These are phyloP conservation scores for Haplosporangium sp. DNA, from an alignment of 371 early-diverging fungal genomes.

Conservation along the genomic window DNA sequence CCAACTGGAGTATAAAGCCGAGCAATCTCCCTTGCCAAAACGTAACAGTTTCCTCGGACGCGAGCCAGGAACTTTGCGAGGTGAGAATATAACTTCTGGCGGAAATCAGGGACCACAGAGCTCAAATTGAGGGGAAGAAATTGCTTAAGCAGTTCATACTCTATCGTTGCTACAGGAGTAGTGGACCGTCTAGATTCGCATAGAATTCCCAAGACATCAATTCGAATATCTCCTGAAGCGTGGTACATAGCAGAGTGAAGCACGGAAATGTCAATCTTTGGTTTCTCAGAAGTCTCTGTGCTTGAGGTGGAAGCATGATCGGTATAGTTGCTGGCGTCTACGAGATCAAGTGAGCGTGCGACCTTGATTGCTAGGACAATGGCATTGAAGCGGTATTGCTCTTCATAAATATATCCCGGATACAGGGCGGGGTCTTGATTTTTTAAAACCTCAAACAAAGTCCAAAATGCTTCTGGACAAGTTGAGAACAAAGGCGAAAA, in stretches of 20 bases:
- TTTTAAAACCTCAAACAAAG: constrained; percentile 41
- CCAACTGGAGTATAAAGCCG: constrained; percentile 46
- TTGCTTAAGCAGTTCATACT: constrained; percentile 66
- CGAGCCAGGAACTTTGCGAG: constrained; percentile 68
- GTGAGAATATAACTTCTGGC: constrained; percentile 77
- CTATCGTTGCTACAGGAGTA: constrained; percentile 66
- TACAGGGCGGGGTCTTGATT: constrained; percentile 5
- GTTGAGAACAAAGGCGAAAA: constrained; percentile 47
- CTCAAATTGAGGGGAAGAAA: constrained; percentile 78
- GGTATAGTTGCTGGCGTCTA: constrained; percentile 62
- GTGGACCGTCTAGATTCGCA: constrained; percentile 81
- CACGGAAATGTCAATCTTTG: constrained; percentile 33
- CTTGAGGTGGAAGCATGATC: constrained; percentile 11
- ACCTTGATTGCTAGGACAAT: constrained; percentile 58
- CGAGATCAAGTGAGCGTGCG: constrained; percentile 69
- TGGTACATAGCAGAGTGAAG: constrained; percentile 74
- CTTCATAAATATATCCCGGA: constrained; percentile 38
- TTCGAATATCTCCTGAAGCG: constrained; percentile 79
- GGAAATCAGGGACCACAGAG: constrained; percentile 81
- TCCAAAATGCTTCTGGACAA: constrained; percentile 51
- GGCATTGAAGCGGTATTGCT: constrained; percentile 45
- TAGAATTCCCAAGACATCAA: constrained; percentile 83
- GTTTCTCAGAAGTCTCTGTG: constrained; percentile 1
- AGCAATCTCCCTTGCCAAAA: constrained; percentile 37
- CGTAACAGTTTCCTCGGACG: constrained; percentile 64